These are phyloP conservation scores for Phytophthora tentaculata DNA, from an alignment of 352 stramenopile species.

Conservation along the genomic window DNA sequence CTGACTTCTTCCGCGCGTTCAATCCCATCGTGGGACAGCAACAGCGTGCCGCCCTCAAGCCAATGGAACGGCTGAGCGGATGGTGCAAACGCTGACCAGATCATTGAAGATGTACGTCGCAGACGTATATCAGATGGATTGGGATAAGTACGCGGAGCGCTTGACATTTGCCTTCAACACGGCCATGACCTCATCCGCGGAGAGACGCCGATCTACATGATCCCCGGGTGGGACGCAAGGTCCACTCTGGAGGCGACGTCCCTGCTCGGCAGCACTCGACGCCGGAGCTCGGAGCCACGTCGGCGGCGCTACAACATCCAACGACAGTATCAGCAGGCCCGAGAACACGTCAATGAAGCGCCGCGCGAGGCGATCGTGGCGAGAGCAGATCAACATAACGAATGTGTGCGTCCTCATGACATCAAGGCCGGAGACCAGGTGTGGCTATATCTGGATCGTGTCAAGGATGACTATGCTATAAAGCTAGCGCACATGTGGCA, in stretches of 20 bases:
- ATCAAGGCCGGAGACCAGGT: conserved; percentile 6
- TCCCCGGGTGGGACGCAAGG: conserved; percentile 4
- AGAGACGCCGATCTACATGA: conserved; percentile 7
- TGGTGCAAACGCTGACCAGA: conserved; percentile 28
- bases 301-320: conserved; percentile 18
- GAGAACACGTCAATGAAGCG: neutral
- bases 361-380: neutral
- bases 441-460: conserved; percentile 10
- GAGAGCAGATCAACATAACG: neutral
- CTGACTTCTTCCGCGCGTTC: conserved; percentile 28
- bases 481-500: conserved; percentile 32
- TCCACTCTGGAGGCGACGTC: conserved; percentile 21
- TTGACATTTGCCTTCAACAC: conserved; percentile 36
- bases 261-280: neutral
- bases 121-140: conserved; percentile 27
- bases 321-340: conserved; percentile 1
- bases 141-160: conserved; percentile 35
- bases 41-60: conserved; percentile 28
- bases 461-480: conserved; percentile 7
- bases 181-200: conserved; percentile 5
- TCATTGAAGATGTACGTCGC: conserved; percentile 24
- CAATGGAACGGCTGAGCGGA: conserved; percentile 25
- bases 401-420: neutral
- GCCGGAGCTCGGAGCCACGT: neutral
- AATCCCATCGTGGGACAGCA: conserved; percentile 23